Evolutionary conservation across 2,329 filamentous ascomycete species (phyloP), one percentile per base, ranked within the genome.

Genomic region (Parafenestella ontariensis): DNA sequence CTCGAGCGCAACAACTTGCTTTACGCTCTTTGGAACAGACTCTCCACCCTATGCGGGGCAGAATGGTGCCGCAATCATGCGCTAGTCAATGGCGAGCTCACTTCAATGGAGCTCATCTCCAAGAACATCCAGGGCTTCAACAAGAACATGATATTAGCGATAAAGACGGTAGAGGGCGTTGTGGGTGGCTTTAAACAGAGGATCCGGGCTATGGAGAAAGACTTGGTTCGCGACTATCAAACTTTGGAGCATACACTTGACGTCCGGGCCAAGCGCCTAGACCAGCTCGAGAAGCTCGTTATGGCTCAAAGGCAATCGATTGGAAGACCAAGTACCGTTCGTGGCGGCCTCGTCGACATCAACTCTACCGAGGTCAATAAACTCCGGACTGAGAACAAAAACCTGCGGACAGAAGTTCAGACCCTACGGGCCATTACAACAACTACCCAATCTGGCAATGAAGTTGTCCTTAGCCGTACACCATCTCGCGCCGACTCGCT

Each of bases 31-130:
- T 99, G 95, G 95, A 94, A 94, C 59, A 86, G 90, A 41, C 83
- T 99, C 8, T 93, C 91, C 3, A 83, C 86, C 0, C 83, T 98
- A 39, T 98, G 95, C 68, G 95, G 95, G 10, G 85, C 87, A 0
- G 95, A 98, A 70, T 99, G 95, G 94, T 87, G 90, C 4, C 90
- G 96, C 73, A 87, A 89, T 68, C 93, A 98, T 75, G 89, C 89
- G 52, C 85, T 96, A 21, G 90, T 98, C 70, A 94, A 95, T 67
- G 91, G 92, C 18, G 90, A 94, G 55, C 79, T 96, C 6, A 92
- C 93, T 0, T 92, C 89, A 11, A 83, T 96, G 29, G 94, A 97
- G 68, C 88, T 92, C 13, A 90, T 99, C 57, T 87, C 88, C 1
- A 93, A 88, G 45, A 92, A 95, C 77, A 83, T 98, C 4, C 89